Evolutionary conservation across 306 rosid genomes (phyloP).

Genomic region (Quercus dentata): DNA sequence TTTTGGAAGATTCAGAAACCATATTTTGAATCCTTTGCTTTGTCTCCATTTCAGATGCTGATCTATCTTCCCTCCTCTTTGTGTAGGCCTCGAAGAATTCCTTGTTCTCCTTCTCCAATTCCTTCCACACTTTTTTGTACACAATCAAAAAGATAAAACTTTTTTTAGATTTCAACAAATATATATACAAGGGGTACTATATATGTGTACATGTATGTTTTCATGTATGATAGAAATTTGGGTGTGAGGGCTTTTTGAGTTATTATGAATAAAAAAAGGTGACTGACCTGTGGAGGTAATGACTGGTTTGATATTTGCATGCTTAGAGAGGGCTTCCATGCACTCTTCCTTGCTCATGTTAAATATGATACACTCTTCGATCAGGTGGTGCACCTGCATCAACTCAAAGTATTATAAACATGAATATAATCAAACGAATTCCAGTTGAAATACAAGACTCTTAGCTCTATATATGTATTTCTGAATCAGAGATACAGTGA

Average conservation of each 20-base stretch:
- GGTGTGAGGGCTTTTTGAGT: too few relatives aligned
- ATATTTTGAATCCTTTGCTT: conserved; percentile 36
- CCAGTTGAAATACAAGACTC: too few relatives aligned
- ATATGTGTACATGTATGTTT: not conserved
- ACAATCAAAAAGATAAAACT: not conserved
- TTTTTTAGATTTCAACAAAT: not conserved
- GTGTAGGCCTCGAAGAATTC: conserved; percentile 77
- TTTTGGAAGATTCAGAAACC: conserved; percentile 29
- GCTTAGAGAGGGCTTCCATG: conserved; percentile 93
- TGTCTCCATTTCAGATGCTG: conserved; percentile 22
- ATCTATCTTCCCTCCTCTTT: conserved; percentile 36
- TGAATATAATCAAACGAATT: not conserved
- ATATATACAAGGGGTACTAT: conserved; percentile 12
- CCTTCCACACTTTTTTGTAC: conserved; percentile 75
- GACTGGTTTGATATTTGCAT: conserved; percentile 78
- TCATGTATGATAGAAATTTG: too few relatives aligned
- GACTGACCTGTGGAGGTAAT: conserved; percentile 84
- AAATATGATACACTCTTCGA: conserved; percentile 88
- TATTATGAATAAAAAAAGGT: too few relatives aligned
- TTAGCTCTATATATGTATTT: not conserved
- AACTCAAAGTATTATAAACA: not conserved
- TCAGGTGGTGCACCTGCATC: conserved; percentile 78
- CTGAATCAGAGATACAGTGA: not conserved
- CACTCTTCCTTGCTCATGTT: conserved; percentile 92
- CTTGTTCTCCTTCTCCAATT: conserved; percentile 88